A percentile compares a stretch with the other conserved stretches of the same genome.
Conservation (phyloP, 345 rosid genomes). For the Heritiera littoralis region DNA sequence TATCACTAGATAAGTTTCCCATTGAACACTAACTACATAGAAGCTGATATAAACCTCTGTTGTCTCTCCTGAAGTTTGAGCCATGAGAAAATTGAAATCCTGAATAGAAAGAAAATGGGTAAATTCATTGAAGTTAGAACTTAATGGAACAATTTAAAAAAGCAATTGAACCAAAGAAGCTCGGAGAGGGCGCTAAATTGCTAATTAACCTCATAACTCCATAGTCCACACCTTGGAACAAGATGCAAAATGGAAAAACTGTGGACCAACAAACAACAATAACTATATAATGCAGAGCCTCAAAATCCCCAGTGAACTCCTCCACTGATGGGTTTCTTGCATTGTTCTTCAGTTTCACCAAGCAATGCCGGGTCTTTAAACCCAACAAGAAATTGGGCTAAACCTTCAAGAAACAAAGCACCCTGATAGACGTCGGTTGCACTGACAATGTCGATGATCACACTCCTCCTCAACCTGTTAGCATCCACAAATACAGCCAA, state of each 20-base stretch:
- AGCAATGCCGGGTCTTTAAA: constrained; percentile 55
- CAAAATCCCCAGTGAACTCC: constrained; percentile 7
- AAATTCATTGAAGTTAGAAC: background rate
- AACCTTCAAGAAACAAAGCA: constrained; percentile 80
- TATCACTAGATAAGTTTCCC: background rate
- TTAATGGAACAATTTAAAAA: background rate
- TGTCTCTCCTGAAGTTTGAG: background rate
- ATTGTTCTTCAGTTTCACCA: constrained; percentile 39
- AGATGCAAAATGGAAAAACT: background rate
- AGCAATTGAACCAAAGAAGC: background rate
- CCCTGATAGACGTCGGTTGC: constrained; percentile 60
- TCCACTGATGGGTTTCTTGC: constrained; percentile 28
- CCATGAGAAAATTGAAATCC: background rate
- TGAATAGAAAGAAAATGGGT: background rate
- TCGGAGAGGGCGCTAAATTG: background rate
- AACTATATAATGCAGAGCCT: background rate
- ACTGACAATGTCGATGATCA: constrained; percentile 65
- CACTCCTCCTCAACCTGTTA: constrained; percentile 69
- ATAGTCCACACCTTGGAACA: background rate
- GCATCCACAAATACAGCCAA: constrained; percentile 65
- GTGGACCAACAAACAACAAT: constrained; percentile 1
- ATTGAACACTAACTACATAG: background rate
- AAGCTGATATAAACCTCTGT: background rate
- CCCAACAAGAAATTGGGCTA: constrained; percentile 81
- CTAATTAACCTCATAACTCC: background rate